These are phyloP conservation scores for Stemphylium lycopersici DNA, from an alignment of 2,329 filamentous ascomycete species.

Conservation along the genomic window DNA sequence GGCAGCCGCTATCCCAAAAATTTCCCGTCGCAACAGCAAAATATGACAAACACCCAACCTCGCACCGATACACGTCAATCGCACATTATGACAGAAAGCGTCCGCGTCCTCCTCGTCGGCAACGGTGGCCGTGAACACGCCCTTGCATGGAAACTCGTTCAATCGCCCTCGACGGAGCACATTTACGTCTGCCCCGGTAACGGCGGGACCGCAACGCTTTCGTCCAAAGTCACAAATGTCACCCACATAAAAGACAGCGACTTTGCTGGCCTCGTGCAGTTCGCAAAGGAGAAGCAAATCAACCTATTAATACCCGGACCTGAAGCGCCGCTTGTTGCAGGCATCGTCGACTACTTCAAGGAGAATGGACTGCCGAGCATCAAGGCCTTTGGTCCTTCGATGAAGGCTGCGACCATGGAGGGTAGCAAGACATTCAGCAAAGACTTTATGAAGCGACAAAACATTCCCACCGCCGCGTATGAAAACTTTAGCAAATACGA, in stretches of 20 bases:
- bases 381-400: constrained; percentile 82
- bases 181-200: constrained; percentile 78
- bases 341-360: constrained; percentile 80
- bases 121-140: constrained; percentile 95
- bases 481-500: constrained; percentile 84
- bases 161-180: constrained; percentile 77
- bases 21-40: constrained; percentile 14
- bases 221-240: constrained; percentile 67
- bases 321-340: constrained; percentile 91
- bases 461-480: constrained; percentile 89
- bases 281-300: constrained; percentile 74
- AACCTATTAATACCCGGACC: constrained; percentile 90
- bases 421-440: constrained; percentile 97
- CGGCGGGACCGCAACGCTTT: constrained; percentile 70
- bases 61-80: not conserved
- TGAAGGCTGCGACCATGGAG: constrained; percentile 86
- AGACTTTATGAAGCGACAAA: constrained; percentile 92
- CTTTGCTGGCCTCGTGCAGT: constrained; percentile 75
- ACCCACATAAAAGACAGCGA: constrained; percentile 72
- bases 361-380: constrained; percentile 61
- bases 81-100: constrained; percentile 33
- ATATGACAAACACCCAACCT: not conserved
- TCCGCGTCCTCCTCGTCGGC: constrained; percentile 77
- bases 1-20: constrained; percentile 24
- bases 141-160: constrained; percentile 89